These are phyloP conservation scores for Otatea glauca DNA, from an alignment of 176 grass and related monocot species.

Conservation along the genomic window DNA sequence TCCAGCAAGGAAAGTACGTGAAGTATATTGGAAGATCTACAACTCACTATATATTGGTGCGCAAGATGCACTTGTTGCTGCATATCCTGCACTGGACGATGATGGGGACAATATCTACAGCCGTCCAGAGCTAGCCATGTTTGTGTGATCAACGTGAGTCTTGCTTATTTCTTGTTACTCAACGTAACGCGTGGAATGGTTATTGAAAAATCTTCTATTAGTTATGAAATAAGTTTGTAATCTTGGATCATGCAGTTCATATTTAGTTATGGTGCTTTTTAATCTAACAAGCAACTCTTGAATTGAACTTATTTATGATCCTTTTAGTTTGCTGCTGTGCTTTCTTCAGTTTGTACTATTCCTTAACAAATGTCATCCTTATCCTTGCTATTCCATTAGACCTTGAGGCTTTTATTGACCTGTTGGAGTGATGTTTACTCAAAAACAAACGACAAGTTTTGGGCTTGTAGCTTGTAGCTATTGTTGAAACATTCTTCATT, in stretches of 20 bases:
- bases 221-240: slow-evolving; percentile 24
- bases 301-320: not conserved
- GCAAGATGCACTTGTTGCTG: slow-evolving; percentile 87
- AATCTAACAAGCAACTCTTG: not conserved
- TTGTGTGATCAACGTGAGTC: slow-evolving; percentile 72
- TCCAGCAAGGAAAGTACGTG: slow-evolving; percentile 91
- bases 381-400: not conserved
- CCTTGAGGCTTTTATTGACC: not conserved
- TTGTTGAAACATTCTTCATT: not conserved
- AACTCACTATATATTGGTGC: slow-evolving; percentile 90
- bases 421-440: slow-evolving; percentile 24
- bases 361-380: not conserved
- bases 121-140: slow-evolving; percentile 83
- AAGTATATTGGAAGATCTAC: slow-evolving; percentile 99
- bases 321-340: not conserved
- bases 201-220: slow-evolving; percentile 3
- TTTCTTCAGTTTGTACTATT: not conserved
- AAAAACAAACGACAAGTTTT: not conserved
- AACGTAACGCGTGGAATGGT: not conserved
- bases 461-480: not conserved
- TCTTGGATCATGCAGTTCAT: not conserved
- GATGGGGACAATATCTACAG: slow-evolving; percentile 66
- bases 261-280: not conserved
- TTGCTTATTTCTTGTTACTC: slow-evolving; percentile 25
- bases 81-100: slow-evolving; percentile 73